Conservation (phyloP, 73 alveolate species). For the Stentor coeruleus region DNA sequence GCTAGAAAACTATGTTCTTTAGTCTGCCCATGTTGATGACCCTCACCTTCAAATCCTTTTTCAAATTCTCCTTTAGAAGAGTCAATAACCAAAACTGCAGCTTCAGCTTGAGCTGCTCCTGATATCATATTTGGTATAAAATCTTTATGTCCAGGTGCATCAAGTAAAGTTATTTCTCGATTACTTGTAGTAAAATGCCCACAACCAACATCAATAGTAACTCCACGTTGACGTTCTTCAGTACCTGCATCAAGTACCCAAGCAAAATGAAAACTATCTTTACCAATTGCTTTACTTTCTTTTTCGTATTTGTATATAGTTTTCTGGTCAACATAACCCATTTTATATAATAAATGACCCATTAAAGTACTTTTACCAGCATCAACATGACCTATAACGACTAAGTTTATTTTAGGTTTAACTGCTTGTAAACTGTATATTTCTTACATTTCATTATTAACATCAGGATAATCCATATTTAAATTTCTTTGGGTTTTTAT, state of each 20-base stretch:
- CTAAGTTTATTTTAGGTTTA: constrained; percentile 69
- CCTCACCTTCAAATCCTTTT: constrained; percentile 69
- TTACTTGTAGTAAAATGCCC: constrained; percentile 71
- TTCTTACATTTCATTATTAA: constrained; percentile 29
- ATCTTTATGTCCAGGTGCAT: constrained; percentile 99
- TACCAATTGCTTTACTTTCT: constrained; percentile 49
- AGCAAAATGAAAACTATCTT: constrained; percentile 73
- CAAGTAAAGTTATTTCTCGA: constrained; percentile 77
- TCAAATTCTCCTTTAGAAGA: constrained; percentile 64
- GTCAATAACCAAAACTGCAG: constrained; percentile 86
- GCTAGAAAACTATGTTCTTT: constrained; percentile 94
- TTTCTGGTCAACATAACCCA: constrained; percentile 51
- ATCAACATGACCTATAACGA: constrained; percentile 95
- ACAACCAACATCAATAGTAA: constrained; percentile 93
- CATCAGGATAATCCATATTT: constrained; percentile 42
- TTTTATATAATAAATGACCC: constrained; percentile 80
- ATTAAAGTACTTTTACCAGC: constrained; percentile 93
- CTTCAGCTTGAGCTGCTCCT: constrained; percentile 96
- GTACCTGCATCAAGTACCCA: constrained; percentile 89
- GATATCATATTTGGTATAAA: constrained; percentile 97
- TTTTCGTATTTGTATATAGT: constrained; percentile 38
- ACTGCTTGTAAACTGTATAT: constrained; percentile 33
- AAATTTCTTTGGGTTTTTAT: constrained; percentile 22
- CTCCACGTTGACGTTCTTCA: constrained; percentile 95
- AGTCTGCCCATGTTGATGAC: constrained; percentile 74